Evolutionary conservation across 1,284 basidiomycete species (phyloP).

Genomic region (Naganishia sp.): DNA sequence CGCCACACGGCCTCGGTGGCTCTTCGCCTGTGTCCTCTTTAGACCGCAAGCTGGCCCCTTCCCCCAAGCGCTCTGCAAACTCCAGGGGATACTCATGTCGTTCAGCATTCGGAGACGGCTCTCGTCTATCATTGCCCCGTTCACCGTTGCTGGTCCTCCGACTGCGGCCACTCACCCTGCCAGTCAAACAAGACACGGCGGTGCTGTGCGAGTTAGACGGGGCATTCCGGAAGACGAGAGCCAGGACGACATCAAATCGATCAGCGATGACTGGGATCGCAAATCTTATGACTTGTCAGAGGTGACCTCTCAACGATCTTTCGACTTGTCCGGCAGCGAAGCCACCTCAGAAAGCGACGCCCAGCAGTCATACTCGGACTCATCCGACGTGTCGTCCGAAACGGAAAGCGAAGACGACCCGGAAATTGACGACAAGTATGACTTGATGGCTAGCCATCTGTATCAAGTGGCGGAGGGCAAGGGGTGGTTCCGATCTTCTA

Average conservation of each 20-base stretch:
- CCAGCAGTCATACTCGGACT: constrained; percentile 26
- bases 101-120: constrained; percentile 15
- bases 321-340: constrained; percentile 32
- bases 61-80: no score
- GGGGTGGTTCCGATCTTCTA: constrained; percentile 49
- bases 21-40: no score
- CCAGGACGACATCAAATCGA: constrained; percentile 32
- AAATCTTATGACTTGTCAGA: constrained; percentile 46
- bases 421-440: constrained; percentile 39
- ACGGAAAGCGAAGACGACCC: constrained; percentile 30
- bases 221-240: constrained; percentile 22
- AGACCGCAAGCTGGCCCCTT: no score
- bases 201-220: background rate
- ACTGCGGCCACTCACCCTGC: background rate
- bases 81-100: background rate
- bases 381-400: constrained; percentile 34
- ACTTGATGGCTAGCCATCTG: constrained; percentile 49
- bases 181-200: background rate
- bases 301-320: constrained; percentile 31
- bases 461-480: constrained; percentile 44
- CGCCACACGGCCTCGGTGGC: no score
- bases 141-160: constrained; percentile 1
- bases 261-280: constrained; percentile 34
- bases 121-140: constrained; percentile 20
- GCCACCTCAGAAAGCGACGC: constrained; percentile 24